Base-by-base conservation (phyloP, 495 filamentous ascomycete species). In the Aspergillus carlsbadensis region DNA sequence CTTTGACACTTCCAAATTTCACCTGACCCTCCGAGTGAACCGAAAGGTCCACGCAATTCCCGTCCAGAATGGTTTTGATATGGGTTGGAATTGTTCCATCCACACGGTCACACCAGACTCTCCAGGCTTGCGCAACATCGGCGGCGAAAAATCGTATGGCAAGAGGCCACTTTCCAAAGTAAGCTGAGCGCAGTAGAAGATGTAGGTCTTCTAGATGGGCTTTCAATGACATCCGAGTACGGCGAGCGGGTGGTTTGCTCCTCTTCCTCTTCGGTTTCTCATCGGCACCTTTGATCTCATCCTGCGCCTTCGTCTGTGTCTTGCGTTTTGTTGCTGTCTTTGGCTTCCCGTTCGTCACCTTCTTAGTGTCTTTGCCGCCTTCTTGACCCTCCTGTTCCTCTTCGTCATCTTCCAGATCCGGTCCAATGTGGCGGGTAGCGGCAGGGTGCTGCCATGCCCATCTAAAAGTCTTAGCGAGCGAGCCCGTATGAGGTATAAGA, bases 401-500 rank as follows among this genome's bases (percentile, higher is more conserved):
- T 40, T 56, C 34, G 20, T 42, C 18, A 31, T 34, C 33, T 29
- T 49, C 2, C 10, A 22, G 43, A 33, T 40, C 51, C 6, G 44
- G 11, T 10, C 83, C 72, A 56, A 96, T 87, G 65, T 93, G 90
- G 18, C 84, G 74, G 5, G 92, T 88, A 21, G 83, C 64, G 61
- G 91, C 85, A 0, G 90, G 80, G 65, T 97, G 89, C 59, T 89
- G 91, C 81, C 93, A 91, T 33, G 93, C 93, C 93, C 93, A 98
- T 81, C 90, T 94, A 52, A 14, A 47, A 37, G 7, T n/a, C 29
- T 36, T 54, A 31, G 29, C 34, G 18, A 44, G 4, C 14, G 13
- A 46, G 18, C 6, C 21, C 24, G 5, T 14, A 11, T 11, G 20
- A n/a, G 6, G 17, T 57, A 39, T n/a, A 34, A 56, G 5, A 8